phyloP scores from a whole-genome alignment of 1,284 basidiomycete species.

The Peniophora sp. region DNA sequence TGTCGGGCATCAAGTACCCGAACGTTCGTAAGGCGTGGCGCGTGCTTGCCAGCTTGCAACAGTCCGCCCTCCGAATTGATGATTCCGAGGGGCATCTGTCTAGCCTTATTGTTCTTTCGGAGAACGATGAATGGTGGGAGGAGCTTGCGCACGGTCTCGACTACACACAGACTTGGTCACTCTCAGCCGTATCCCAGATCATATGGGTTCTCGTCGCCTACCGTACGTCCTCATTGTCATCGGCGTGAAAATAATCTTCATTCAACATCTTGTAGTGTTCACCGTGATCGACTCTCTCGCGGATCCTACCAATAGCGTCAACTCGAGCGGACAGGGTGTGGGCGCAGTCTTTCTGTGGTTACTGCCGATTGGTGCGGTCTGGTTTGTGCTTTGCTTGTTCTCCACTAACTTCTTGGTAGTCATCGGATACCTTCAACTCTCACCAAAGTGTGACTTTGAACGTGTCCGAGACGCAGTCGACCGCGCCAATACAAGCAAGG shows the following conservation, averaged over 20 bases:
- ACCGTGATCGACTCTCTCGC: constrained; percentile 30
- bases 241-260: not conserved
- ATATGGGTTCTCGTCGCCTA: constrained; percentile 35
- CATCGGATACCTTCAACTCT: constrained; percentile 21
- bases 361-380: constrained; percentile 30
- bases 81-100: constrained; percentile 16
- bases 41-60: constrained; percentile 20
- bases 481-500: not conserved
- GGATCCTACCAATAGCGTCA: constrained; percentile 13
- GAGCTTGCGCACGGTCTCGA: constrained; percentile 16
- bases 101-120: constrained; percentile 21
- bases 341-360: constrained; percentile 34
- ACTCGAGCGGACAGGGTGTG: constrained; percentile 27
- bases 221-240: not conserved
- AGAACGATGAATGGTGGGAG: constrained; percentile 24
- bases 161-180: constrained; percentile 28
- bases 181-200: constrained; percentile 29
- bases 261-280: constrained; percentile 16
- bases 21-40: constrained; percentile 12
- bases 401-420: constrained; percentile 22
- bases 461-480: not conserved
- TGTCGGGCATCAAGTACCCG: constrained; percentile 15
- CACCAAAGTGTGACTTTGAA: constrained; percentile 15
- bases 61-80: constrained; percentile 21
- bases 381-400: constrained; percentile 34